These are phyloP conservation scores for Priceomyces fermenticarens DNA, from an alignment of 805 yeast species.

Conservation along the genomic window DNA sequence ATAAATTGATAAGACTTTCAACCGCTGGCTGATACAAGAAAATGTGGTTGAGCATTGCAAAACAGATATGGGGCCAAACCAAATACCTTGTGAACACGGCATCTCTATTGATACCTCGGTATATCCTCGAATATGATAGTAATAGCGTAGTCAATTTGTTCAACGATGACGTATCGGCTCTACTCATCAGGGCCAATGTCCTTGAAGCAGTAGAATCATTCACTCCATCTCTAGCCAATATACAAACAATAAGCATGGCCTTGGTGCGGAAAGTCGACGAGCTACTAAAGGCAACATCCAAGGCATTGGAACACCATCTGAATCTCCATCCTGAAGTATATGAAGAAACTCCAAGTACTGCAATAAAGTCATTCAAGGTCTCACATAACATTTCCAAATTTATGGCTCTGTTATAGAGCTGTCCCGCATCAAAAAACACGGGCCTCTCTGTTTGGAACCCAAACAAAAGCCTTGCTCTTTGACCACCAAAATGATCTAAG, in stretches of 20 bases:
- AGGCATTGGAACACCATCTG: constrained; percentile 62
- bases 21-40: constrained; percentile 32
- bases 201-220: constrained; percentile 48
- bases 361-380: constrained; percentile 50
- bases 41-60: constrained; percentile 26
- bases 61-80: constrained; percentile 45
- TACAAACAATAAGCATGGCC: constrained; percentile 68
- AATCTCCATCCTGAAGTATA: constrained; percentile 56
- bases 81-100: constrained; percentile 47
- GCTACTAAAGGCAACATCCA: constrained; percentile 58
- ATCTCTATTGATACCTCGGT: constrained; percentile 44
- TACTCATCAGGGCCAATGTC: constrained; percentile 23
- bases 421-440: constrained; percentile 30
- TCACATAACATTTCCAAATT: constrained; percentile 60
- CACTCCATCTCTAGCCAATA: constrained; percentile 60
- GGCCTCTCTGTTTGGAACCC: constrained; percentile 61
- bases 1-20: constrained; percentile 25
- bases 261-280: constrained; percentile 63
- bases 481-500: constrained; percentile 51
- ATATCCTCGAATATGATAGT: constrained; percentile 46
- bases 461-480: constrained; percentile 63
- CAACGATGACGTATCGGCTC: constrained; percentile 16
- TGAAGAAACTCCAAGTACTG: constrained; percentile 43
- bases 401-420: constrained; percentile 37
- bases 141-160: constrained; percentile 37